Evolutionary conservation across 768 basidiomycete genomes (phyloP), one percentile per base, ranked within the genome.

Genomic region (Rhizopogon vesiculosus): DNA sequence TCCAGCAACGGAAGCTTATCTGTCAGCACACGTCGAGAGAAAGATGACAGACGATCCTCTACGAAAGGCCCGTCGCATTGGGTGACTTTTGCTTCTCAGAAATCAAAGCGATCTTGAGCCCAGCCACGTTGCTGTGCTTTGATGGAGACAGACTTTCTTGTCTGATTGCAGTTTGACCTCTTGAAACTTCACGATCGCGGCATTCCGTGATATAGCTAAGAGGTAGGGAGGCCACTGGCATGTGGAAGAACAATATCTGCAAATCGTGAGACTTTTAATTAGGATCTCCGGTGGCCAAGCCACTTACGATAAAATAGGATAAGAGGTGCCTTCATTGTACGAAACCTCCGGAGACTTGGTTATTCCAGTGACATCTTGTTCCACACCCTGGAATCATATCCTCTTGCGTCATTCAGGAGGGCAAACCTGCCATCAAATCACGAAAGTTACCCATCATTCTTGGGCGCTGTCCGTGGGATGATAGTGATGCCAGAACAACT

Each of bases 11-110:
- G 42, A 49, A 42, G 16, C 31, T 49, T 45, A n/a, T 33, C 46
- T 48, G 48, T 38, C 46, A 49, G 31, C 18, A 48, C 45, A 45
- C 29, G n/a, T 10, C 25, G 22, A 48, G 18, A 48, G 19, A 51
- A 4, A 35, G 55, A 22, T 46, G 65, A 63, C 66, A 60, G 56
- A 61, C 42, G 42, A 61, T 45, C 56, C 46, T 51, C 49, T 56
- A 56, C 12, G 29, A n/a, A 52, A 29, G n/a, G 16, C 18, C 5
- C 35, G 48, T 19, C 3, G 25, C 9, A 29, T 53, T 38, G 35
- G 35, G 35, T 38, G 35, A 12, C 35, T 38, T 35, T 38, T 13
- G 35, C 35, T 38, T 38, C 35, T 13, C 35, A 13, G 35, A 49
- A 28, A 38, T 31, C 48, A 43, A 54, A 18, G 45, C 35, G 38